These are phyloP conservation scores for Dalbergia cochinchinensis DNA, from an alignment of 306 rosid genomes.

Conservation along the genomic window DNA sequence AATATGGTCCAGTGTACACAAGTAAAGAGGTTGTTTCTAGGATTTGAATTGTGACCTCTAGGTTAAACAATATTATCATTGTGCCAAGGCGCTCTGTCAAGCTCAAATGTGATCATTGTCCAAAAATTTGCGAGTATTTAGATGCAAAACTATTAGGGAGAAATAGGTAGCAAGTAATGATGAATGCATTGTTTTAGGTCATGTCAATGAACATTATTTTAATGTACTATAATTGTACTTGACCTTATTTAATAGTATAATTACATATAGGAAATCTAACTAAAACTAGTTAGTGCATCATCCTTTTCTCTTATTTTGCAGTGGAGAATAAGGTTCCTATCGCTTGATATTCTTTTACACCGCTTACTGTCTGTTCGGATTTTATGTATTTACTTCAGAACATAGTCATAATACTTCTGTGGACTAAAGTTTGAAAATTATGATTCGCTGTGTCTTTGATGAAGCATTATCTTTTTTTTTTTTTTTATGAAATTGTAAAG, in stretches of 20 bases:
- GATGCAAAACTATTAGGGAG: background rate
- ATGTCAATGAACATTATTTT: constrained; percentile 5
- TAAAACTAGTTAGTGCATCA: constrained; percentile 10
- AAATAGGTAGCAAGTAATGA: background rate
- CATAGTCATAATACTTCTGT: background rate
- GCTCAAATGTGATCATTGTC: background rate
- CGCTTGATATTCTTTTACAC: constrained; percentile 11
- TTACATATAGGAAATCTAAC: background rate
- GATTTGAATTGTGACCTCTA: too few relatives aligned
- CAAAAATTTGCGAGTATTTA: background rate
- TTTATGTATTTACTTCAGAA: background rate
- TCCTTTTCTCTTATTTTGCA: constrained; percentile 7
- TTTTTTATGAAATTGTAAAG: constrained; percentile 20
- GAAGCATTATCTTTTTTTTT: background rate
- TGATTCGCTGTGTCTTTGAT: background rate
- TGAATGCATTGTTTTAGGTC: background rate
- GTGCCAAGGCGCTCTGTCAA: too few relatives aligned
- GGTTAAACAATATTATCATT: too few relatives aligned
- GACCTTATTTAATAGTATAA: background rate
- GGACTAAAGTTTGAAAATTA: background rate
- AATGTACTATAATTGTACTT: background rate
- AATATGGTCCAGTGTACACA: too few relatives aligned
- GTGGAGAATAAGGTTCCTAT: background rate
- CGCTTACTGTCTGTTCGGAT: background rate
- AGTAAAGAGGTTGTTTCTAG: background rate